Evolutionary conservation across 2,329 filamentous ascomycete species (phyloP), one percentile per base, ranked within the genome.

Genomic region (Epichloe gansuensis): DNA sequence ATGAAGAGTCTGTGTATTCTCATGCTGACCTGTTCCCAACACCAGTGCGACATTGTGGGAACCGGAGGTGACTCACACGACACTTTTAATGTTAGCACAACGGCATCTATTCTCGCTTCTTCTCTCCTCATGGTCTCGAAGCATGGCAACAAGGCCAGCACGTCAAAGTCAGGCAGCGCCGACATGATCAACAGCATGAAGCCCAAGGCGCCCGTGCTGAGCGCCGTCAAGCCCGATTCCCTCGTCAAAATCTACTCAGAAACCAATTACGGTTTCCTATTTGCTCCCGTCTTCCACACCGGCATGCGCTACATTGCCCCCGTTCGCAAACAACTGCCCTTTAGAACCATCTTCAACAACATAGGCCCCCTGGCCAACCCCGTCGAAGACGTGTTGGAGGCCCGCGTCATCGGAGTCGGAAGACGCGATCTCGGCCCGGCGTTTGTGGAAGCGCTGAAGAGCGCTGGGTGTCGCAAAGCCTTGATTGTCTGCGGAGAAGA

Each of bases 11-110:
- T 13, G 36, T 49, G 12, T 35, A 69, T 36, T 15, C n/a, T 34
- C 17, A 3, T 17, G 13, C 21, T 42, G 43, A 12, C 46, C n/a
- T 45, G 15, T 23, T 44, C 8, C 17, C 43, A 39, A 44, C 3
- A 21, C 21, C 11, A 81, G 74, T 82, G 90, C 66, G 93, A 98
- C 68, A 97, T 98, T 66, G 93, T 98, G 53, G 93, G 93, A 59
- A 98, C 93, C 7, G 93, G 93, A 58, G 93, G 93, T 63, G 93
- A 98, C 72, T 85, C 86, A 21, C 90, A 97, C 75, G 89, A 95
- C 68, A 98, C 93, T 36, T 98, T 95, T 81, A 98, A 98, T 68
- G 91, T 98, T 66, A 93, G 86, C 60, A 98, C 93, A 4, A 95
- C 93, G 6, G 82, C 93, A 2, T 95, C 89, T 17, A 96, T 98